phyloP scores from a whole-genome alignment of 2,329 filamentous ascomycete genomes.

The Cytospora paraplurivora region DNA sequence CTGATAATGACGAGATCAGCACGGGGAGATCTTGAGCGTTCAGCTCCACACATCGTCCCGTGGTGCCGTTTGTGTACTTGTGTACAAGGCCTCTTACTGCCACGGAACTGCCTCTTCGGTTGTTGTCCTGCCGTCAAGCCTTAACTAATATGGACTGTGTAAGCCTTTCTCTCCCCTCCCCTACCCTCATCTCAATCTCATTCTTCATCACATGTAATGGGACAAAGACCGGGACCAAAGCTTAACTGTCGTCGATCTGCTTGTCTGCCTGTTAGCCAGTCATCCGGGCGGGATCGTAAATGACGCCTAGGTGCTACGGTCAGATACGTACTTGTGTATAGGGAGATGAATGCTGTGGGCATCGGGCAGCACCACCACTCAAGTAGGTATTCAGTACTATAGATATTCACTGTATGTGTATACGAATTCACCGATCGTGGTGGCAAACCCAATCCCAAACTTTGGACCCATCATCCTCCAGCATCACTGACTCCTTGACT shows the following conservation, averaged over 20 bases:
- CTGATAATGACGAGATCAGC: background rate
- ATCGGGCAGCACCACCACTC: too few species aligned
- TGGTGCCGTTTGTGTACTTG: background rate
- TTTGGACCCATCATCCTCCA: too few species aligned
- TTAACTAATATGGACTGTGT: too few species aligned
- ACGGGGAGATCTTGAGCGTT: background rate
- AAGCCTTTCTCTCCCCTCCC: background rate
- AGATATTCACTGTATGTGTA: too few species aligned
- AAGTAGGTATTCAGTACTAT: too few species aligned
- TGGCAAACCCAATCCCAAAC: too few species aligned
- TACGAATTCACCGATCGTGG: too few species aligned
- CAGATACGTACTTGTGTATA: too few species aligned
- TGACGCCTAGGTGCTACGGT: background rate
- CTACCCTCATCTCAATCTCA: background rate
- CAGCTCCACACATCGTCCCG: background rate
- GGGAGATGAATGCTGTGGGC: too few species aligned
- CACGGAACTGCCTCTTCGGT: background rate
- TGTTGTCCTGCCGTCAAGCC: too few species aligned
- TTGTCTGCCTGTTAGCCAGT: background rate
- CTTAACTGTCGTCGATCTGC: slow-evolving; percentile 28
- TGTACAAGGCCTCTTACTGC: background rate
- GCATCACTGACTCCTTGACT: too few species aligned
- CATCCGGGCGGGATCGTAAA: slow-evolving; percentile 14
- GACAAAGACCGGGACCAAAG: slow-evolving; percentile 5
- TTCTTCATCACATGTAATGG: background rate